Percentiles rank a stretch among this genome's conserved stretches.
phyloP scores from a whole-genome alignment of 225 moss, liverwort and hornwort species.

The Takakia lepidozioides region DNA sequence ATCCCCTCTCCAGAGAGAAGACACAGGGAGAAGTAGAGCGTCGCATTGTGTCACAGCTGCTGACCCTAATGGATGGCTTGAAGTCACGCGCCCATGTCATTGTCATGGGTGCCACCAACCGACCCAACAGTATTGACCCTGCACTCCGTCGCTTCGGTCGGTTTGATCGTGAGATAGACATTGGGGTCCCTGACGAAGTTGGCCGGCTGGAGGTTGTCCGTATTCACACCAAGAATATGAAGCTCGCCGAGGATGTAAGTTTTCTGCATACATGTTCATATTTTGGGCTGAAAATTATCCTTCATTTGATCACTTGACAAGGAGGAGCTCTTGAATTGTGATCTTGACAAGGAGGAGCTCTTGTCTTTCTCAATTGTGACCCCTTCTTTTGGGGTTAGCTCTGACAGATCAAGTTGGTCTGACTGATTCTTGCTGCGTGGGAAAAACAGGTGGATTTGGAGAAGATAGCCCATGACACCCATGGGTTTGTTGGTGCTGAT shows the following conservation, averaged over 20 bases:
- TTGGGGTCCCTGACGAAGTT: conserved; percentile 61
- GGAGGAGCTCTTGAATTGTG: too few species aligned
- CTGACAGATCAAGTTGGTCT: too few species aligned
- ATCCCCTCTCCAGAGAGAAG: too few species aligned
- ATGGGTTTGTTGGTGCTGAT: conserved; percentile 95
- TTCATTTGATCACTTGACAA: background rate
- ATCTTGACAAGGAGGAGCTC: too few species aligned
- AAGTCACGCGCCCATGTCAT: conserved; percentile 98
- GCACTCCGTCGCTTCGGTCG: conserved; percentile 62
- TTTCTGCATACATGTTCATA: background rate
- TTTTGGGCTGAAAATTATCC: background rate
- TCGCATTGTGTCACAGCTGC: conserved; percentile 88
- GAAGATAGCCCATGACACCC: conserved; percentile 84
- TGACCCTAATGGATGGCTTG: conserved; percentile 93
- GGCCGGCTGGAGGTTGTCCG: conserved; percentile 57
- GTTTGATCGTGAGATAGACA: too few species aligned
- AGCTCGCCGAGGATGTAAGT: conserved; percentile 88
- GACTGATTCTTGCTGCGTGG: too few species aligned
- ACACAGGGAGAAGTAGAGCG: conserved; percentile 95
- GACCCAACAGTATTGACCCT: conserved; percentile 65
- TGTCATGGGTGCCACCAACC: conserved; percentile 78
- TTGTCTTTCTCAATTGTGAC: too few species aligned
- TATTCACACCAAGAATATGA: conserved; percentile 76
- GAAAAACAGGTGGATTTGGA: conserved; percentile 89
- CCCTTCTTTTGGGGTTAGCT: too few species aligned